Evolutionary conservation across 208 protist genomes (phyloP).

Genomic region (Leishmania turanica): DNA sequence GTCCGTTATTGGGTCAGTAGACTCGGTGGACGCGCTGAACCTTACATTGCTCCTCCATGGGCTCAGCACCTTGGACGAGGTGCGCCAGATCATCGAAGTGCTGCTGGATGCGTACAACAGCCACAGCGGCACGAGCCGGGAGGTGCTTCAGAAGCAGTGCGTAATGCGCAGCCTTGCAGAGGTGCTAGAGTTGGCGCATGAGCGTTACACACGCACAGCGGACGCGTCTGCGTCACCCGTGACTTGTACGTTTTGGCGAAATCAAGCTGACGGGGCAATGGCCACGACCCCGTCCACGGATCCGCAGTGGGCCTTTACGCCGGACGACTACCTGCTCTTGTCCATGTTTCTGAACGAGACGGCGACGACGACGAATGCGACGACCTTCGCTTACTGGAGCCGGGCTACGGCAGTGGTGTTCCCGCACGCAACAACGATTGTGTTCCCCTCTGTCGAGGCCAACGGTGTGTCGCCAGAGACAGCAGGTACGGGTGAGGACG

Average conservation of each 20-base stretch:
- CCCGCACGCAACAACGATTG: conserved; percentile 24
- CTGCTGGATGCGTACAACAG: conserved; percentile 56
- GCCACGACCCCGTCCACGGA: neutral
- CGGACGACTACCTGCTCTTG: conserved; percentile 56
- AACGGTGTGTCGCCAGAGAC: neutral
- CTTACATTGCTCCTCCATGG: conserved; percentile 10
- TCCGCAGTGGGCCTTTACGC: conserved; percentile 13
- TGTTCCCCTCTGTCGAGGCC: conserved; percentile 15
- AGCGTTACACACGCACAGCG: neutral
- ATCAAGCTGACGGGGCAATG: neutral
- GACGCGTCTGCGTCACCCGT: neutral
- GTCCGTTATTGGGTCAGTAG: conserved; percentile 10
- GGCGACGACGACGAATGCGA: conserved; percentile 37
- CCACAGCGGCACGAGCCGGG: conserved; percentile 13
- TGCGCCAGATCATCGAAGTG: conserved; percentile 28
- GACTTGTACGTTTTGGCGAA: neutral
- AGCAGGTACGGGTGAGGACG: neutral
- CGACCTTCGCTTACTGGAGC: conserved; percentile 34
- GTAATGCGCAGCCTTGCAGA: conserved; percentile 39
- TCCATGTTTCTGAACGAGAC: conserved; percentile 73
- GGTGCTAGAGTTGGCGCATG: conserved; percentile 20
- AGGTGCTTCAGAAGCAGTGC: conserved; percentile 29
- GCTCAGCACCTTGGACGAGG: conserved; percentile 18
- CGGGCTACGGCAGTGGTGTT: conserved; percentile 37
- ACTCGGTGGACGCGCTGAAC: conserved; percentile 24